phyloP scores from a whole-genome alignment of 495 filamentous ascomycete genomes.

The Schizothecium vesticola region DNA sequence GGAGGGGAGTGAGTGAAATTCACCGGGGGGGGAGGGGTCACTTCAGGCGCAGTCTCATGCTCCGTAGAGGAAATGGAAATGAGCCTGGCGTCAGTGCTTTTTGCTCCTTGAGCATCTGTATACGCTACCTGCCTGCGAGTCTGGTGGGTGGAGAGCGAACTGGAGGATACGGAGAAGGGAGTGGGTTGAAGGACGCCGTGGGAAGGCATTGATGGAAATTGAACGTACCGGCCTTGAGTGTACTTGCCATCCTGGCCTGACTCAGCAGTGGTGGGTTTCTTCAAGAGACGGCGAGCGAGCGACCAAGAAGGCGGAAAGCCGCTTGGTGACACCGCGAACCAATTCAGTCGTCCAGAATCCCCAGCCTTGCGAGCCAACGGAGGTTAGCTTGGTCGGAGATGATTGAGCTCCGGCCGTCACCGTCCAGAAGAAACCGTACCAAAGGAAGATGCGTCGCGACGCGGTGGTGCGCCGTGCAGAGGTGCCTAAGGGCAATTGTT shows the following conservation, averaged over 20 bases:
- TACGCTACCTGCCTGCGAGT: neutral
- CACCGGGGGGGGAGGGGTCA: neutral
- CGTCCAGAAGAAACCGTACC: neutral
- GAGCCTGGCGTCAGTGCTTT: neutral
- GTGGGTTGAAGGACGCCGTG: neutral
- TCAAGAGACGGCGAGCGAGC: slow-evolving; percentile 2
- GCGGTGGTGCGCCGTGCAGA: neutral
- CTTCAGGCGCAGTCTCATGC: neutral
- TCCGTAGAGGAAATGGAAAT: neutral
- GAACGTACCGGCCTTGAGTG: slow-evolving; percentile 19
- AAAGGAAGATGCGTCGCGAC: neutral
- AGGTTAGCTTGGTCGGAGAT: neutral
- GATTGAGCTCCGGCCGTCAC: neutral
- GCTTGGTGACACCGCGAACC: neutral
- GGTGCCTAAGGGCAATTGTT: neutral
- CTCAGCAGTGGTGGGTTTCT: slow-evolving; percentile 18
- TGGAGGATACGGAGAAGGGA: neutral
- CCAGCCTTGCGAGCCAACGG: neutral
- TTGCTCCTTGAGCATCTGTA: neutral
- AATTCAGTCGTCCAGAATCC: neutral
- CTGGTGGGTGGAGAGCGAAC: neutral
- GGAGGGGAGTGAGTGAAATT: neutral
- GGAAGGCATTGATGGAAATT: neutral
- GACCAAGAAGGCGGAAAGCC: neutral
- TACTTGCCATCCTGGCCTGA: slow-evolving; percentile 17